These are phyloP conservation scores for Penicillium alfredii DNA, from an alignment of 495 filamentous ascomycete species.

Conservation along the genomic window DNA sequence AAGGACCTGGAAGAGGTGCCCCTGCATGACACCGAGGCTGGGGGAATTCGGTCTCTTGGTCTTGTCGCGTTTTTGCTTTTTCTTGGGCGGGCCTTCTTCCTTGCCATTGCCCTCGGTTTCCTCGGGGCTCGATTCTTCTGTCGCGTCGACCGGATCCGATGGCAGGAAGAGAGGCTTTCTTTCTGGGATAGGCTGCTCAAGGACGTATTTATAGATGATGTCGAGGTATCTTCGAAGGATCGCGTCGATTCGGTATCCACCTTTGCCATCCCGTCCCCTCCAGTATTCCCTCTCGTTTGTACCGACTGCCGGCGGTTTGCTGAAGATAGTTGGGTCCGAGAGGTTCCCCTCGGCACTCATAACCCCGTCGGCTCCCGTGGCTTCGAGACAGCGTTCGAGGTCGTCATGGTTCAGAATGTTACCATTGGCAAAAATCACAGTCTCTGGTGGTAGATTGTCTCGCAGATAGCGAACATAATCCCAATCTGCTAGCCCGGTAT, in stretches of 20 bases:
- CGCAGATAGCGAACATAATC: conserved; percentile 71
- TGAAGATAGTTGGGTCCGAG: conserved; percentile 84
- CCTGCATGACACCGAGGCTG: conserved; percentile 78
- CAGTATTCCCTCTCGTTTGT: conserved; percentile 73
- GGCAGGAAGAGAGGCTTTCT: conserved; percentile 70
- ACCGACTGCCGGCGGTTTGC: conserved; percentile 54
- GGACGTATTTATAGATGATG: conserved; percentile 72
- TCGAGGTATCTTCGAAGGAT: conserved; percentile 83
- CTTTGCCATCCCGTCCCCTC: conserved; percentile 70
- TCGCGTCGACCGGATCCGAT: conserved; percentile 49
- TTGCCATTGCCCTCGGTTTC: conserved; percentile 31
- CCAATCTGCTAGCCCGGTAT: conserved; percentile 95
- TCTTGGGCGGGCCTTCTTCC: conserved; percentile 43
- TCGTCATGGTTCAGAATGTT: conserved; percentile 84
- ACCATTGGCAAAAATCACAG: conserved; percentile 94
- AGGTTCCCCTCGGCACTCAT: conserved; percentile 96
- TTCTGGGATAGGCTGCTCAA: conserved; percentile 53
- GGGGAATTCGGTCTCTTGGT: conserved; percentile 50
- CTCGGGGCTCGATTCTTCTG: conserved; percentile 21
- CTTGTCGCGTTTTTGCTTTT: conserved; percentile 58
- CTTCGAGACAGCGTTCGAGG: conserved; percentile 68
- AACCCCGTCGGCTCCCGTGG: conserved; percentile 85
- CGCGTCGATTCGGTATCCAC: conserved; percentile 86
- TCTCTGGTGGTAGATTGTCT: conserved; percentile 75
- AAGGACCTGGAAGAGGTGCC: conserved; percentile 89